Evolutionary conservation across 2,329 filamentous ascomycete species (phyloP).

Genomic region (Exophiala alcalophila): DNA sequence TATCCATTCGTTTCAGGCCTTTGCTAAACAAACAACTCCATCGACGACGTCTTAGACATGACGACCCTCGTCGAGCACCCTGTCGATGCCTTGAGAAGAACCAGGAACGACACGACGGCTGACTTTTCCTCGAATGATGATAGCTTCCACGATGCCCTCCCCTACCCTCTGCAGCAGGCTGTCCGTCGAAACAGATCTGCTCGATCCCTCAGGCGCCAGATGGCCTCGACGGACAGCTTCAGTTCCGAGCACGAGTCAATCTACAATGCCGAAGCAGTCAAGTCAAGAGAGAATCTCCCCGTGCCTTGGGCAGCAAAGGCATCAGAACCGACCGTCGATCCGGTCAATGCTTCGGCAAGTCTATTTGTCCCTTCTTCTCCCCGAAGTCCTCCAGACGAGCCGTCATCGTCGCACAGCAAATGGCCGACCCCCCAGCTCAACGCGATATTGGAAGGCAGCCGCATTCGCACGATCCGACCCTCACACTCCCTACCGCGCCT

Average conservation of each 20-base stretch:
- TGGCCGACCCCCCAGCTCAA: constrained; percentile 30
- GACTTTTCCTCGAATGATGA: neutral
- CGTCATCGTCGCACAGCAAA: constrained; percentile 24
- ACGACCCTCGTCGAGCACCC: too few relatives aligned
- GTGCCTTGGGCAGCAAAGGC: neutral
- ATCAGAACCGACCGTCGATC: constrained; percentile 11
- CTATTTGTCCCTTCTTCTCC: constrained; percentile 29
- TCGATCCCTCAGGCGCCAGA: constrained; percentile 17
- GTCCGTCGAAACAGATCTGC: constrained; percentile 27
- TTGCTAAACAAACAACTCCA: too few relatives aligned
- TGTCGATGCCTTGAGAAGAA: too few relatives aligned
- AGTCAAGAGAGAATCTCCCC: constrained; percentile 32
- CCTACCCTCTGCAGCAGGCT: constrained; percentile 7
- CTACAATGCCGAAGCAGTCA: constrained; percentile 38
- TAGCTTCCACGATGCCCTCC: constrained; percentile 1
- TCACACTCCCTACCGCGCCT: constrained; percentile 19
- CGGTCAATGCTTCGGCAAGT: constrained; percentile 12
- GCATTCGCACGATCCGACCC: constrained; percentile 27
- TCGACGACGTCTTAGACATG: too few relatives aligned
- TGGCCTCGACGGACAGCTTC: constrained; percentile 35
- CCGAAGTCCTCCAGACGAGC: constrained; percentile 15
- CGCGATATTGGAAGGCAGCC: constrained; percentile 34
- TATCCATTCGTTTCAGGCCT: constrained; percentile 8
- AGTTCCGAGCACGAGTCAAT: constrained; percentile 40
- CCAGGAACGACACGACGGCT: too few relatives aligned